Base-by-base conservation (phyloP, 1,284 basidiomycete genomes). In the Apiotrichum domesticum region DNA sequence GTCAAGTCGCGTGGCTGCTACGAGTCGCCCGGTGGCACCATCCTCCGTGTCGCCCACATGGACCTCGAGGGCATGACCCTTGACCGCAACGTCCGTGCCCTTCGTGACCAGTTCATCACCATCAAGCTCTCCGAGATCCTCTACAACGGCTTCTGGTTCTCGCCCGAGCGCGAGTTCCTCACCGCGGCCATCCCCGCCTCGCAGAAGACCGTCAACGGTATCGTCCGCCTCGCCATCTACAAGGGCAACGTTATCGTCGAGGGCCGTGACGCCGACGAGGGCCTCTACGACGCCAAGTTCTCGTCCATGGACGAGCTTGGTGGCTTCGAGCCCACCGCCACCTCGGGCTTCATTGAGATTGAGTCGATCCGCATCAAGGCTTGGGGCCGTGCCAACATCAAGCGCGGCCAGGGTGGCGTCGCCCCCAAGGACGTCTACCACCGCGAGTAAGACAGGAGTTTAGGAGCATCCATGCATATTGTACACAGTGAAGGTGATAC, bases 261-360 rank as follows among this genome's bases (percentile, higher is more conserved):
- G 75, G 95, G 95, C 49, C 85, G 96, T 57, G 85, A 84, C 70
- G 95, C 92, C 61, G 82, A 90, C 32, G 71, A 90, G 87, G 88
- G 89, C 70, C 81, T 97, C 35, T 99, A 99, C 77, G 95, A 98
- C 72, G 93, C 91, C 72, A 87, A 87, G 58, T 85, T 97, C 78
- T 92, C 92, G n/a, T 96, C 92, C 58, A 98, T 99, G 95, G 95
- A 98, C 77, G 94, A 97, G 80, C 85, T 97, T 59, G 94, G 94
- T 65, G 95, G 95, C 47, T 98, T 98, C 78, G 90, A 94, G 78
- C 90, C 91, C 21, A 89, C 88, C 53, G 87, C 94, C 72, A 90
- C 91, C 53, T 84, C 87, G 55, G 92, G 92, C 9, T 96, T 97
- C 82, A 95, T 96, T 77, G 85, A 87, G 71, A 95, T 97, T 64